Conservation (phyloP, 495 filamentous ascomycete species). For the Penicillium lividum region DNA sequence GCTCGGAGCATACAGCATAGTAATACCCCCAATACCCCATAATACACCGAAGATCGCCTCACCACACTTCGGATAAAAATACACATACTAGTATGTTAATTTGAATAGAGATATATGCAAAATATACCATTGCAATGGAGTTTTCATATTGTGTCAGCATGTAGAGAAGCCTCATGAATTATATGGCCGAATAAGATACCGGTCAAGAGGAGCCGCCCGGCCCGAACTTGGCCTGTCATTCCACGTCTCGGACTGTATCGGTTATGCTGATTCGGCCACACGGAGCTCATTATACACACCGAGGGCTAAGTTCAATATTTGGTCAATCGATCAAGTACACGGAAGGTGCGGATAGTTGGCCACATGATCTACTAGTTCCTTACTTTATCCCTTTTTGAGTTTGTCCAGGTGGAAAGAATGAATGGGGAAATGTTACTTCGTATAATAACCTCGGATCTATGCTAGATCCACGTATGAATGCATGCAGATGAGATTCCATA, state of each 20-base stretch:
- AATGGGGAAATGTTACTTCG: too few relatives aligned
- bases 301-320: neutral
- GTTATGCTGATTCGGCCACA: slow-evolving; percentile 39
- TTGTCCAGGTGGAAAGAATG: too few relatives aligned
- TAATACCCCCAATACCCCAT: neutral
- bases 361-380: too few relatives aligned
- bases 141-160: too few relatives aligned
- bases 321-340: neutral
- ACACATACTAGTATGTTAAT: neutral
- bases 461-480: too few relatives aligned
- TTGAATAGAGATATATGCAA: neutral
- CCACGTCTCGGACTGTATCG: slow-evolving; percentile 28
- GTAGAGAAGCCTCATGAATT: neutral
- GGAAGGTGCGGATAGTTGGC: too few relatives aligned
- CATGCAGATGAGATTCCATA: too few relatives aligned
- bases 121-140: too few relatives aligned
- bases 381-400: too few relatives aligned
- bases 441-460: too few relatives aligned
- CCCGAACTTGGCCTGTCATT: slow-evolving; percentile 8
- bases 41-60: neutral
- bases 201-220: slow-evolving; percentile 11
- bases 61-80: neutral
- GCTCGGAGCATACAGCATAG: neutral
- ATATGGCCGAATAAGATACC: neutral
- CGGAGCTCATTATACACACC: slow-evolving; percentile 25